These are phyloP conservation scores for Rhodotorula toruloides DNA, from an alignment of 768 basidiomycete genomes.

Conservation along the genomic window DNA sequence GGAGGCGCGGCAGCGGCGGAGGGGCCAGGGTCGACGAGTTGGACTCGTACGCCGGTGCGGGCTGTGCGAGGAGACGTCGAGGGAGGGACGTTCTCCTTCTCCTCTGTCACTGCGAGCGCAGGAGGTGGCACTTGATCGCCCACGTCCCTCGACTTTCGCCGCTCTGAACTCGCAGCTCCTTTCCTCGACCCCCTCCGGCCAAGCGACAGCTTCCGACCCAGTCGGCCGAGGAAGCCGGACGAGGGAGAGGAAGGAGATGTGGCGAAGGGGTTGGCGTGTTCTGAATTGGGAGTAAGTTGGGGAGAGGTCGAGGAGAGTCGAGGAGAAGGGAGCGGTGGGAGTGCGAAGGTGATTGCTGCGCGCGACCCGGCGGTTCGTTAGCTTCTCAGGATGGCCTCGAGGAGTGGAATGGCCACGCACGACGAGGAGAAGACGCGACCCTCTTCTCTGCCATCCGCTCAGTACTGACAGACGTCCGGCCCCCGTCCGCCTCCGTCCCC, in stretches of 20 bases:
- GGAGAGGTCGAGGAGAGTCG: background rate
- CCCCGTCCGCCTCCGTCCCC: too few species aligned
- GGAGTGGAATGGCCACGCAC: background rate
- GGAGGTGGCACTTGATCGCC: too few species aligned
- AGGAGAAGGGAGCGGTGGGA: slow-evolving; percentile 3
- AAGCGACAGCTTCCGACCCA: slow-evolving; percentile 11
- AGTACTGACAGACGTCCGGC: too few species aligned
- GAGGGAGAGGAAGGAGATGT: background rate
- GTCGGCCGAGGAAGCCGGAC: slow-evolving; percentile 18
- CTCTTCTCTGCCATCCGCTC: too few species aligned
- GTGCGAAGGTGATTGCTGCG: slow-evolving; percentile 11
- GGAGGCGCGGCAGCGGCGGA: background rate
- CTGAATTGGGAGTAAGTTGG: background rate
- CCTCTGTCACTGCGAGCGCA: too few species aligned
- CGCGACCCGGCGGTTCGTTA: too few species aligned
- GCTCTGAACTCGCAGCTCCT: too few species aligned
- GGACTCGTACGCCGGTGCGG: background rate
- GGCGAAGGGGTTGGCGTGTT: background rate
- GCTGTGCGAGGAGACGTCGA: too few species aligned
- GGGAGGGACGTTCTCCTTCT: too few species aligned
- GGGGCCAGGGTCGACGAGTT: background rate
- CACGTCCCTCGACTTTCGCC: too few species aligned
- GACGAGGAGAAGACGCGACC: background rate
- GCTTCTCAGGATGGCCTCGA: background rate
- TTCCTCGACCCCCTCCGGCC: too few species aligned